Evolutionary conservation across 2,329 filamentous ascomycete genomes (phyloP), one percentile per base, ranked within the genome.

Genomic region (Aspergillus sp.): DNA sequence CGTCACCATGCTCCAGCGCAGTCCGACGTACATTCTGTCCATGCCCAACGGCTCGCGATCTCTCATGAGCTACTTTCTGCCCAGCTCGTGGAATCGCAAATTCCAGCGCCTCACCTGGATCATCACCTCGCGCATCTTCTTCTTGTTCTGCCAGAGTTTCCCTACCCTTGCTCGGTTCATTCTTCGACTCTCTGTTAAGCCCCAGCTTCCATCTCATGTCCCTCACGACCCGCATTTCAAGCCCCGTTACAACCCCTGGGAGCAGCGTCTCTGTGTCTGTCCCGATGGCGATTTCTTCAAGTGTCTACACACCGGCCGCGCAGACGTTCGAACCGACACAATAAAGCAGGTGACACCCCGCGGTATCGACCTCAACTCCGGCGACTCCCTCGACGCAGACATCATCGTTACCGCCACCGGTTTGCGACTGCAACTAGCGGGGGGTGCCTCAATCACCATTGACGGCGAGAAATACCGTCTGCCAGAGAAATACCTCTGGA

Each of bases 1-100:
- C 10, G 81, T 90, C 27, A 91, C 86, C 1, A 88, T 91, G 79
- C 75, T 94, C 3, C 88, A 94, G 67, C 81, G 89, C 44, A 88
- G 82, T 37, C 89, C 89, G 0, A 78, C 76, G 0, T 90, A 88
- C 56, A 75, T 90, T 43, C 53, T 85, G 36, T 69, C 77, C n/a
- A 53, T 81, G 1, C 67, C 75, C 0, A 70, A 74, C 26, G 45
- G 37, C 39, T 39, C 37, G 7, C 33, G 49, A 28, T 35, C 54
- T 37, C 41, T 55, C 44, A 43, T 58, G 27, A 45, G 49, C 6
- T 60, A 53, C n/a, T 29, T 68, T 1, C 48, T 78, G 4, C 69
- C 67, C 7, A 60, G 59, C 2, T 55, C 72, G 2, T 56, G 58
- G 6, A 55, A 53, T 10, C 49, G 48, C 37, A 55, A 48, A 6